These are phyloP conservation scores for Polygonum aviculare DNA, from an alignment of 148 eudicot genomes.

Conservation along the genomic window DNA sequence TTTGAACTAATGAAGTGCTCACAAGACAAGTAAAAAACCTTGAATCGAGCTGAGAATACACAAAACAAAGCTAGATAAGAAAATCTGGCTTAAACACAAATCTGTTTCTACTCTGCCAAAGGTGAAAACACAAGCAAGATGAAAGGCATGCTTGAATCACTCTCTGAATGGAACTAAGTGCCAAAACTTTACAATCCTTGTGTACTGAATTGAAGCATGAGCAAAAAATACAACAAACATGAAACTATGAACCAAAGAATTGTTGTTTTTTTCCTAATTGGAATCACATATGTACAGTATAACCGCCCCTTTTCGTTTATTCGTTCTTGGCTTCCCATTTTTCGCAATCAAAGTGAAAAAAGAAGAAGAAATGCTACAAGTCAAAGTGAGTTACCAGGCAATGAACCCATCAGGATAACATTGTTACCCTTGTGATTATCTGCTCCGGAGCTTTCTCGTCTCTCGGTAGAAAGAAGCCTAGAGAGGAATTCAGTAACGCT, in stretches of 20 bases:
- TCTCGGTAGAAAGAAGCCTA: slow-evolving; percentile 40
- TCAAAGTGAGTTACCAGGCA: slow-evolving; percentile 59
- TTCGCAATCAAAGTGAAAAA: not conserved
- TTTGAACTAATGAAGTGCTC: too few species aligned
- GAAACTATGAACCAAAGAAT: not conserved
- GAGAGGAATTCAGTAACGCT: slow-evolving; percentile 39
- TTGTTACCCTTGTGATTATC: slow-evolving; percentile 29
- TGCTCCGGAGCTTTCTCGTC: slow-evolving; percentile 21
- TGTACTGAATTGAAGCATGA: not conserved
- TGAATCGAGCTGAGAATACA: not conserved
- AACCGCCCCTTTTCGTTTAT: not conserved
- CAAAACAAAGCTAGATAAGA: not conserved
- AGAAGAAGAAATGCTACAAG: not conserved
- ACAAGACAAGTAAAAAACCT: not conserved
- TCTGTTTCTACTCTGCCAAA: not conserved
- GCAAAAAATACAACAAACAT: not conserved
- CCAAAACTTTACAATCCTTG: not conserved
- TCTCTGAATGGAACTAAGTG: slow-evolving; percentile 3
- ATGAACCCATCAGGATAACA: slow-evolving; percentile 73
- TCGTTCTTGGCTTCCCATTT: not conserved
- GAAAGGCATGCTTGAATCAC: not conserved
- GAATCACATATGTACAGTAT: slow-evolving; percentile 6
- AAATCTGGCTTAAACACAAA: not conserved
- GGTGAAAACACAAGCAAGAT: not conserved
- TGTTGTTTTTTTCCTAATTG: not conserved